phyloP scores from a whole-genome alignment of 2,329 filamentous ascomycete species.

The Penicillium capsulatum region DNA sequence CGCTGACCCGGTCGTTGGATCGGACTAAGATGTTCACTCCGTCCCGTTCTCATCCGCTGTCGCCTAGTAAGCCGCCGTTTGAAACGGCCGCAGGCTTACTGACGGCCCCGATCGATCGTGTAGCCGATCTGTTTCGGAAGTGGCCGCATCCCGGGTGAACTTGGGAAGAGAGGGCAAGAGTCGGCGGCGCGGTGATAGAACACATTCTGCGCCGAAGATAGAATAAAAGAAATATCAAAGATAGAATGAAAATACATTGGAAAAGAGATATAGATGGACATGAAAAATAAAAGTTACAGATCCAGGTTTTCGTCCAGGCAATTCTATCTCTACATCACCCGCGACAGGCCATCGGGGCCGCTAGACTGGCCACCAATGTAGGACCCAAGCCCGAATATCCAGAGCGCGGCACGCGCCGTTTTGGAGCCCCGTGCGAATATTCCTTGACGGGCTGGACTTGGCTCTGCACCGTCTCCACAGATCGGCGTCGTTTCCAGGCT shows the following conservation, averaged over 20 bases:
- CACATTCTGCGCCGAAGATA: too few species aligned
- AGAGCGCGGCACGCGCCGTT: conserved; percentile 14
- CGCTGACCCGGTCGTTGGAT: conserved; percentile 44
- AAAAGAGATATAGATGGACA: too few species aligned
- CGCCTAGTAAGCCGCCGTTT: conserved; percentile 53
- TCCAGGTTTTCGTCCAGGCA: too few species aligned
- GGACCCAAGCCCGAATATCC: conserved; percentile 7
- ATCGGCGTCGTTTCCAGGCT: conserved; percentile 28
- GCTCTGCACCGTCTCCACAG: conserved; percentile 8
- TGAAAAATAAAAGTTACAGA: too few species aligned
- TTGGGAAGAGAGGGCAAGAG: neutral
- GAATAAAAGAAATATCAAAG: too few species aligned
- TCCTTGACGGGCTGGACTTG: neutral
- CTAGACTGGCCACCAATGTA: conserved; percentile 6
- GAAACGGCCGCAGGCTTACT: conserved; percentile 54
- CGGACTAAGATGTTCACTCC: conserved; percentile 54
- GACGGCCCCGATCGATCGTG: conserved; percentile 54
- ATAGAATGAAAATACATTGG: too few species aligned
- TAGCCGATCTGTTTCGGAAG: conserved; percentile 54
- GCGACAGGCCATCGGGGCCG: neutral
- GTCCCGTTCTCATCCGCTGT: conserved; percentile 48
- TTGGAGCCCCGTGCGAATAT: conserved; percentile 4
- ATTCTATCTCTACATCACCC: neutral
- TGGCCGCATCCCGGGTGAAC: conserved; percentile 41
- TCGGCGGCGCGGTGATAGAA: neutral